Base-by-base conservation (phyloP, 2,329 filamentous ascomycete genomes). In the Colletotrichum sp. region DNA sequence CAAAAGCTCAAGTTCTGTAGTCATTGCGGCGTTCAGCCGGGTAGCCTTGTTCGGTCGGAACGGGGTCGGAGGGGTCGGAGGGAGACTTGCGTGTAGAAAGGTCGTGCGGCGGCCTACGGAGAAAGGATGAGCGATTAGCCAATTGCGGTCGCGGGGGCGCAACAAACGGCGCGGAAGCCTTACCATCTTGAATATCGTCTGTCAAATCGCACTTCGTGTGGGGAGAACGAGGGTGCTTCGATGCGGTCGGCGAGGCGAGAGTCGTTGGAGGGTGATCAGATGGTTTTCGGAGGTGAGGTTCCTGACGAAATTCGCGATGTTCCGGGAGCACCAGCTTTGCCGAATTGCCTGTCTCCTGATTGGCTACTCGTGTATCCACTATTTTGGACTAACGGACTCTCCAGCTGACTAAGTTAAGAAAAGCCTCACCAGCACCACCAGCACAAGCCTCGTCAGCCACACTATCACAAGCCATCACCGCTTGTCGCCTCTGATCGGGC, bases 21-120 rank as follows among this genome's bases (percentile, higher is more conserved):
- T 7, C 16, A 12, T 44, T 9, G 6, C 32, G 5, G 6, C 6
- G 2, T 44, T 26, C 49, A 39, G 3, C 5, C 59, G 13, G n/a
- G 32, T 9, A 55, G 59, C 7, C 32, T 63, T 15, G 26, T 7
- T 30, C 44, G 30, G 64, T 60, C 59, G 30, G 26, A 7, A 30
- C 16, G 72, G 59, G 8, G 64, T 60, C 59, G 30, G 39, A 21
- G 36, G 32, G 74, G 30, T 63, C 30, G 30, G 30, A 63, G 59
- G 60, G 73, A 73, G 71, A 85, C 85, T 85, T 86, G 84, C 85
- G 82, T 83, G 83, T 86, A 87, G 80, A 87, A 78, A 57, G 81
- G 80, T 80, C 81, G 71, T 72, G 66, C 67, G 83, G 85, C 75
- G 80, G 85, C 82, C 85, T 87, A 78, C 75, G 71, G 32, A 60